A percentile compares a stretch with the other conserved stretches of the same genome.
Conservation (phyloP, 1,284 basidiomycete genomes). For the Tilletia walkeri region DNA sequence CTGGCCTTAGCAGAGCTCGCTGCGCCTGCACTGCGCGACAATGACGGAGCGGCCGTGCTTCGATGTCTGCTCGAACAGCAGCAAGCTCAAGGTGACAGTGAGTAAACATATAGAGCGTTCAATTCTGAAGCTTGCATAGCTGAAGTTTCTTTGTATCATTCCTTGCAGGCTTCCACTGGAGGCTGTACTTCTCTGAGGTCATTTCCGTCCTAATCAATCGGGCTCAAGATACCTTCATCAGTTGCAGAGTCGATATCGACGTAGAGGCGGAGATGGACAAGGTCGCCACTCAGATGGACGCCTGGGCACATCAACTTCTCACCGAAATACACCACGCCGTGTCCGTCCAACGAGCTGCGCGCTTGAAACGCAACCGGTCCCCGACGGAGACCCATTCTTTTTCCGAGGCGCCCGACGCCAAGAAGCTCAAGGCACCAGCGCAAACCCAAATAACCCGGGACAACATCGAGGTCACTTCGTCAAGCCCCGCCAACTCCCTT, state of each 20-base stretch:
- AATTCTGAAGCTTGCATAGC: background rate
- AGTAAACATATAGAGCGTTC: background rate
- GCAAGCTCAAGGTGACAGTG: background rate
- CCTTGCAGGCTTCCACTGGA: background rate
- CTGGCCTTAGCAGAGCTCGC: background rate
- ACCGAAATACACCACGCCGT: slow-evolving; percentile 1
- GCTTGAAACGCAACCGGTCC: background rate
- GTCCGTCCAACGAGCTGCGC: background rate
- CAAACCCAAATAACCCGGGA: background rate
- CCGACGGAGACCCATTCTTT: background rate
- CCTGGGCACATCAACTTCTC: slow-evolving; percentile 8
- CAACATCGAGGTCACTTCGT: background rate
- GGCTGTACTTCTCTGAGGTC: slow-evolving; percentile 10
- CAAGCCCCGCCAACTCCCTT: background rate
- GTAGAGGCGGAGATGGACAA: slow-evolving; percentile 15
- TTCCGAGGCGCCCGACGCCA: background rate
- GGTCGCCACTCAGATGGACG: slow-evolving; percentile 4
- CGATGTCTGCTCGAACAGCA: slow-evolving; percentile 7
- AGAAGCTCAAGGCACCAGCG: background rate
- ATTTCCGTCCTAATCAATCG: background rate
- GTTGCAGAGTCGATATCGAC: slow-evolving; percentile 10
- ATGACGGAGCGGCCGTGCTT: background rate
- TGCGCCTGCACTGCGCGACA: background rate
- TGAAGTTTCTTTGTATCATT: background rate
- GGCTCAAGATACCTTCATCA: slow-evolving; percentile 11